A percentile compares a stretch with the other conserved stretches of the same genome.
These are phyloP conservation scores for Yamagishiella unicocca DNA, from an alignment of 139 green algal species.

Conservation along the genomic window DNA sequence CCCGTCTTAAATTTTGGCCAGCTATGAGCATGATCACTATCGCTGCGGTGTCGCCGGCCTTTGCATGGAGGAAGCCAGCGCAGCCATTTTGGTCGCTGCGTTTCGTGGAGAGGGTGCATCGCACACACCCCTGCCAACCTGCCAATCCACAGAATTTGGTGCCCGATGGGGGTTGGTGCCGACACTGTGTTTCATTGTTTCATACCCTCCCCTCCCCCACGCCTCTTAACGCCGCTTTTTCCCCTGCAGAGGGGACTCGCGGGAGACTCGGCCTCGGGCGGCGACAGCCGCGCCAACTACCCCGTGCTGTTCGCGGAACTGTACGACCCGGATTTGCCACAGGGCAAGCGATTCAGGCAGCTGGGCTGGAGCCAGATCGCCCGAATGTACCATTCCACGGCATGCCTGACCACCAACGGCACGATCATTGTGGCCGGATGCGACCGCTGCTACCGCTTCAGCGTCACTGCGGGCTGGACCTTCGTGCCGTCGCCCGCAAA, in stretches of 20 bases:
- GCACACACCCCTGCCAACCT: background rate
- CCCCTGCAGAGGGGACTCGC: background rate
- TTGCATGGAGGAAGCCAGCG: background rate
- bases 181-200: background rate
- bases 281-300: slow-evolving; percentile 42
- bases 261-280: slow-evolving; percentile 41
- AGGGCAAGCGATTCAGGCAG: slow-evolving; percentile 6
- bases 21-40: background rate
- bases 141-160: background rate
- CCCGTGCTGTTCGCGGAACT: slow-evolving; percentile 49
- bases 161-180: background rate
- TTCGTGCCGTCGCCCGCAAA: background rate
- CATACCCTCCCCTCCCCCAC: background rate
- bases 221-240: background rate
- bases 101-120: background rate
- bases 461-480: background rate
- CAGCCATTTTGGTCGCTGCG: background rate
- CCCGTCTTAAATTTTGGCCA: background rate
- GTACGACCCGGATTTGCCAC: slow-evolving; percentile 35
- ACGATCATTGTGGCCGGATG: slow-evolving; percentile 52
- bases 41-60: background rate
- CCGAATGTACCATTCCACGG: slow-evolving; percentile 56
- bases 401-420: slow-evolving; percentile 57
- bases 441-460: slow-evolving; percentile 35
- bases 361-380: slow-evolving; percentile 34